Base-by-base conservation (phyloP, 2,329 filamentous ascomycete genomes). In the Tolypocladium guangdongense region DNA sequence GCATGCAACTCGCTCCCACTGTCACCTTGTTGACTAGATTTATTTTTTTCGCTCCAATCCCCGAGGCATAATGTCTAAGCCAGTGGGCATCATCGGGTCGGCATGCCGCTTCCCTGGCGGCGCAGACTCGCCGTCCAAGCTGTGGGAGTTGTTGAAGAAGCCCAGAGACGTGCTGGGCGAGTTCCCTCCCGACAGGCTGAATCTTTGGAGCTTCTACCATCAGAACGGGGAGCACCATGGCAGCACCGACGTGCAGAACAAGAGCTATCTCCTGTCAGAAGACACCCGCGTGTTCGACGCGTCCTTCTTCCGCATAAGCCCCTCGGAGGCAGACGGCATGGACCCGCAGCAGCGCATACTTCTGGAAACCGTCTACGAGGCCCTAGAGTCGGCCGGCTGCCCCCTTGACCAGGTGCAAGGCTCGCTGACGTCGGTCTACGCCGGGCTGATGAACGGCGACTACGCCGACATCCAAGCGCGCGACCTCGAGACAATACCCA, bases 281-380 rank as follows among this genome's bases (percentile, higher is more conserved):
- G 62, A 74, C 51, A 60, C 71, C 3, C 62, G 64, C 24, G 64
- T 59, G 2, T 56, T 60, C 27, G 71, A 74, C 56, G 38, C 66
- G 1, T 54, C 56, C 4, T 73, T 76, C 59, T 76, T 76, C 59
- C 61, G 64, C 45, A 71, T 74, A 45, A 65, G 59, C 1, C 63
- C 66, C 1, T 56, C 63, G 16, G 73, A 76, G 55, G 70, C 69
- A n/a, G 61, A 63, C 49, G 62, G 60, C 27, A 66, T 74, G 55
- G 74, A 76, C 48, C 74, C 73, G 0, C 71, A 74, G 56, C 71
- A 74, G 54, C 63, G 73, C 2, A 63, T 69, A 32, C 57, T 71
- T 16, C 63, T 73, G 4, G 70, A 75, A 49, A 65, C 70, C 0
- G 63, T 64, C 6, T 73, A 70, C 49, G 71, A 75, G 53, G 68